Evolutionary conservation across 2,329 filamentous ascomycete species (phyloP).

Genomic region (Fusarium haematococcum): DNA sequence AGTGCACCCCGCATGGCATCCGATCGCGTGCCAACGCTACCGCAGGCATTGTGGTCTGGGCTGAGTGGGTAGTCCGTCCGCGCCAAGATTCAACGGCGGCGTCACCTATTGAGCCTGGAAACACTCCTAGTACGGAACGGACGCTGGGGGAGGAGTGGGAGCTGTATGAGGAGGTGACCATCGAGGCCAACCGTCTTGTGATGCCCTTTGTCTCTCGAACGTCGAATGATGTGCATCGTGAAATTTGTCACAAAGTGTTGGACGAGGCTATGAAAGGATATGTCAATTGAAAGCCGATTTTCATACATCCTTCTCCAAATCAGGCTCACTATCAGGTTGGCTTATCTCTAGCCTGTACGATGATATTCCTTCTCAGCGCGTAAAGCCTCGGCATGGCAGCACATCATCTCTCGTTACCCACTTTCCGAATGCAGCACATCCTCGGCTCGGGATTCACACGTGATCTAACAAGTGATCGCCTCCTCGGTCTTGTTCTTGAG

Average conservation of each 20-base stretch:
- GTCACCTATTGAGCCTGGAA: neutral
- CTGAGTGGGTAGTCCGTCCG: constrained; percentile 23
- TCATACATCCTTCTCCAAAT: neutral
- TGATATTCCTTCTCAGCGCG: neutral
- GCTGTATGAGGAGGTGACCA: constrained; percentile 21
- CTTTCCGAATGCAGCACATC: neutral
- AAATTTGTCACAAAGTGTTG: constrained; percentile 22
- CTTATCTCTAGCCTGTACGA: neutral
- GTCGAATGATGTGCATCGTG: constrained; percentile 11
- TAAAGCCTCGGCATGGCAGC: neutral
- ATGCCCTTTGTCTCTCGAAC: constrained; percentile 31
- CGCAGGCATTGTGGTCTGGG: constrained; percentile 20
- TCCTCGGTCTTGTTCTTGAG: neutral
- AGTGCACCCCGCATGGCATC: constrained; percentile 26
- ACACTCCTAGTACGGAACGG: constrained; percentile 9
- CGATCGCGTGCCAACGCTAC: constrained; percentile 26
- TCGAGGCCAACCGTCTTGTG: constrained; percentile 24
- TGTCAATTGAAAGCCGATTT: neutral
- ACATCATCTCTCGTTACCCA: neutral
- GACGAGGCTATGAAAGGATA: constrained; percentile 18
- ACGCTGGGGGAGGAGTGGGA: constrained; percentile 31
- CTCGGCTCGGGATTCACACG: neutral
- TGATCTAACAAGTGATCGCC: neutral
- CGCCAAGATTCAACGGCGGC: constrained; percentile 4
- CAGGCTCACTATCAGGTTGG: neutral